Evolutionary conservation across 306 rosid genomes (phyloP).

Genomic region (Erythrophleum fordii): DNA sequence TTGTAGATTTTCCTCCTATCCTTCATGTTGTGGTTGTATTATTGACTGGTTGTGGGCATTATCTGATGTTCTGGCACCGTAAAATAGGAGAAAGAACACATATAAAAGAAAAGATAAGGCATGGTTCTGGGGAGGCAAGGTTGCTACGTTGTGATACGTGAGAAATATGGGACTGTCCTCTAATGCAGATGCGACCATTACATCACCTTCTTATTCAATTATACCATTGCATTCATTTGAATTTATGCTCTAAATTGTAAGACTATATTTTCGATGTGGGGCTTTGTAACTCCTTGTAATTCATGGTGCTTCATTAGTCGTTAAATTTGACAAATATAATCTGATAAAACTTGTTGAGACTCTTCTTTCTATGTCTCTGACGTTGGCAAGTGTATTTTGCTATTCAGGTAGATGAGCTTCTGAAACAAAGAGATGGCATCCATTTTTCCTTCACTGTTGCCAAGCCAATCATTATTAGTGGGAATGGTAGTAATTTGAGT

Average conservation of each 20-base stretch:
- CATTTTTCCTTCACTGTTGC: slow-evolving; percentile 77
- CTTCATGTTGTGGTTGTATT: neutral
- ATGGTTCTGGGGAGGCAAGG: neutral
- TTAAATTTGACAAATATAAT: neutral
- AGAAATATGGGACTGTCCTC: neutral
- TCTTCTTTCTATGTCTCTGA: neutral
- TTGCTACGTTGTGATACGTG: neutral
- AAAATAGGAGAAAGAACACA: neutral
- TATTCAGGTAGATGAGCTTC: slow-evolving; percentile 95
- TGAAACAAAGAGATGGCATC: slow-evolving; percentile 86
- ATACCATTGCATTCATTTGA: neutral
- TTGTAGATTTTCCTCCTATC: neutral
- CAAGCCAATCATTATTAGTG: slow-evolving; percentile 45
- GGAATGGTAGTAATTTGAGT: slow-evolving; percentile 58
- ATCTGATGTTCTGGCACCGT: neutral
- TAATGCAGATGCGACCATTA: neutral
- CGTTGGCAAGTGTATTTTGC: slow-evolving; percentile 8
- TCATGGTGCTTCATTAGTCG: neutral
- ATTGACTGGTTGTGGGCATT: neutral
- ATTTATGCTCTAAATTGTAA: neutral
- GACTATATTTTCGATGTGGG: neutral
- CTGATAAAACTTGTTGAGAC: slow-evolving; percentile 6
- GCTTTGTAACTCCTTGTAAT: neutral
- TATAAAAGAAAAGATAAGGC: neutral
- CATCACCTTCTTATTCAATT: neutral